Percentiles rank a stretch among this genome's conserved stretches.
Conservation (phyloP, 441 rosid species). For the Populus hybrid region DNA sequence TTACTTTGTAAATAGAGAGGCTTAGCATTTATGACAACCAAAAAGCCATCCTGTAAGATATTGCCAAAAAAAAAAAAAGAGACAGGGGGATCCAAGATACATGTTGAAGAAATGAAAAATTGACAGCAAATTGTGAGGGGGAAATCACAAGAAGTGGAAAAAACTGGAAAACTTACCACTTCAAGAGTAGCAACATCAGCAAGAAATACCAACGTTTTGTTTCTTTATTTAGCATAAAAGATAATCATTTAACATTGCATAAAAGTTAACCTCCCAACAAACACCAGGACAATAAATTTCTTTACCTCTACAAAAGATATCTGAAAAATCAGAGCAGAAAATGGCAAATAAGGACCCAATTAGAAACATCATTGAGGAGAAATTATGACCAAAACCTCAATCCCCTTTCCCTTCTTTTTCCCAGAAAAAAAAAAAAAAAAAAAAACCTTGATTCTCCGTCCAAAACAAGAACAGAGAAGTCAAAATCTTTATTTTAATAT, state of each 20-base stretch:
- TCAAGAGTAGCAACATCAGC: conserved; percentile 18
- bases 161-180: conserved; percentile 19
- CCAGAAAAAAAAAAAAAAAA: background rate
- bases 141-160: background rate
- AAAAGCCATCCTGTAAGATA: conserved; percentile 1
- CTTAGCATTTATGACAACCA: background rate
- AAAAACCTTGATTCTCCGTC: background rate
- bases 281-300: background rate
- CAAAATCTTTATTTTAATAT: background rate
- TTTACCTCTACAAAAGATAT: background rate
- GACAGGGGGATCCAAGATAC: conserved; percentile 13
- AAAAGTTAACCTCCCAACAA: background rate
- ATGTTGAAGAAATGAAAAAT: background rate
- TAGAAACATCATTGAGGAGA: background rate
- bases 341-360: background rate
- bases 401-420: background rate
- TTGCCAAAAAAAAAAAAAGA: conserved; percentile 6
- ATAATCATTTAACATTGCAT: background rate
- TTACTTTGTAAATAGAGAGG: conserved; percentile 2
- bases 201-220: background rate
- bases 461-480: conserved; percentile 7
- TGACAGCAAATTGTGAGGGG: conserved; percentile 12
- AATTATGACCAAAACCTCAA: background rate
- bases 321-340: background rate
- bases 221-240: conserved; percentile 15